Conservation (phyloP, 1,139 yeast species). For the Hyphopichia pseudoburtonii region DNA sequence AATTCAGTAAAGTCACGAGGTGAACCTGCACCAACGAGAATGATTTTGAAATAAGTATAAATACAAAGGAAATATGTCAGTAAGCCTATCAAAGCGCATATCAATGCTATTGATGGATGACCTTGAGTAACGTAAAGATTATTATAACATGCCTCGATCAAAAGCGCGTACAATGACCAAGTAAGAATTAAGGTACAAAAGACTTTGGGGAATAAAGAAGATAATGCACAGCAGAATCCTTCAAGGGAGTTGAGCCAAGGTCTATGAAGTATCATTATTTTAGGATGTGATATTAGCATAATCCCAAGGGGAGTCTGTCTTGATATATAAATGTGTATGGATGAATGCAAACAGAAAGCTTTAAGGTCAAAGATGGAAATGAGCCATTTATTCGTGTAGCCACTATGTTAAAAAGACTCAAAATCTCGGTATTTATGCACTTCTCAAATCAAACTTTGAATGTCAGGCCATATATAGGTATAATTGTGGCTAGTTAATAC, state of each 20-base stretch:
- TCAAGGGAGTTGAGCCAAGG: conserved; percentile 15
- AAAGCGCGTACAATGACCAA: conserved; percentile 58
- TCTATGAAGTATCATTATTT: conserved; percentile 16
- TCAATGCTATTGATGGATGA: conserved; percentile 11
- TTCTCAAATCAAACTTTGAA: background rate
- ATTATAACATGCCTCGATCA: conserved; percentile 17
- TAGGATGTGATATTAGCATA: conserved; percentile 25
- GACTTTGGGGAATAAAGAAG: conserved; percentile 59
- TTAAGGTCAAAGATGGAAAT: too few species aligned
- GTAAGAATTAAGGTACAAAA: conserved; percentile 49
- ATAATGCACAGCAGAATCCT: conserved; percentile 46
- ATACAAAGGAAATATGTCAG: conserved; percentile 25
- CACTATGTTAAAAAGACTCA: background rate
- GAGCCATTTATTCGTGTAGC: background rate
- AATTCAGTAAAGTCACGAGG: conserved; percentile 43
- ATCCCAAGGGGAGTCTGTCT: too few species aligned
- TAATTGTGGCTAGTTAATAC: too few species aligned
- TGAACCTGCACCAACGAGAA: conserved; percentile 64
- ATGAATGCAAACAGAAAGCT: too few species aligned
- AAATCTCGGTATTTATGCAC: background rate
- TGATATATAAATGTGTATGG: too few species aligned
- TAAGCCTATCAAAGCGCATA: conserved; percentile 15
- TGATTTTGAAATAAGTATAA: conserved; percentile 53
- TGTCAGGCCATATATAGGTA: background rate
- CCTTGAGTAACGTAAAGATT: conserved; percentile 14